Base-by-base conservation (phyloP, 2,329 filamentous ascomycete genomes). In the Penicillium sp. region DNA sequence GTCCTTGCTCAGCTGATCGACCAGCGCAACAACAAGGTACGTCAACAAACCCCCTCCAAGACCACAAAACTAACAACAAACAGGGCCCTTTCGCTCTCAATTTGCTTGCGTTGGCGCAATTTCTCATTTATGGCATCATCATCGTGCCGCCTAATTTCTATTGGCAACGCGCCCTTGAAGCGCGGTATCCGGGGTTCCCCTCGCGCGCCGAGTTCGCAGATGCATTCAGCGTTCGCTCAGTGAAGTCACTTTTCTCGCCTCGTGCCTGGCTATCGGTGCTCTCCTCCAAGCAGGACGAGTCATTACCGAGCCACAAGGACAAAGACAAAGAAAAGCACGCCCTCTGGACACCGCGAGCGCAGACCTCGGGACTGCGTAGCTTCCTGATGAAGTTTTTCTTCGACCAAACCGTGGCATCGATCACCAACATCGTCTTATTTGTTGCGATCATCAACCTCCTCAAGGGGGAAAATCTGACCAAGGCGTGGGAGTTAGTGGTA, bases 151-250 rank as follows among this genome's bases (percentile, higher is more conserved):
- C 89, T 43, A 97, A 97, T 75, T 90, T 91, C 68, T 70, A 90
- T 65, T 96, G 91, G 92, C 92, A 96, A 79, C 82, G 85, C 39
- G 90, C 83, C 68, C 81, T 96, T 49, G 92, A 96, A 74, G 77
- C 82, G 5, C 75, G 79, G 3, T 95, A 91, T 67, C 92, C 92
- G 0, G 87, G 88, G 0, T 82, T 84, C 62, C 80, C 81, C 48
- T 58, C 62, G 11, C 59, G 64, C 27, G 58, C 63, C 3, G 63
- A 65, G 50, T 45, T 63, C 45, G 54, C 54, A 6, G 49, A 54
- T 48, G 52, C 50, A 22, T 56, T 58, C 31, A 57, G 55, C 42
- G 45, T 47, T 13, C 57, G 47, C 22, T 56, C 54, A 1, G 22
- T 57, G 24, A 49, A 46, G 21, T 49, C 50, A 0, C n/a, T 60